Base-by-base conservation (phyloP, 148 eudicot genomes). In the Beta vulgaris region DNA sequence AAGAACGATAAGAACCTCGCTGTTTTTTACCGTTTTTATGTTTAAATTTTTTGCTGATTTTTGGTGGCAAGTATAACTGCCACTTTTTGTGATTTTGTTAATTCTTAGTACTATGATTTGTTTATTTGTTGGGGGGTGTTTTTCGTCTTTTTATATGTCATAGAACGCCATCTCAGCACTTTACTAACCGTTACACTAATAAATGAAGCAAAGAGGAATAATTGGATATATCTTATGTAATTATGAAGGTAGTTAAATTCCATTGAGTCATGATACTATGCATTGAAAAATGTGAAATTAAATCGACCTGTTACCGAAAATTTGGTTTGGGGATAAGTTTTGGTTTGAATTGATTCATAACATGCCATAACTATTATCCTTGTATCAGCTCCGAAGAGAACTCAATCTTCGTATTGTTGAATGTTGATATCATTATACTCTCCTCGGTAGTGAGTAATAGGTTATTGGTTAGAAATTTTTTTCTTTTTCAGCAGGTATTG, bases 1-100 rank as follows among this genome's bases (percentile, higher is more conserved):
- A 81, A 77, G 11, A 61, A 37, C 59, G 42, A 67, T n/a, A 53
- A 67, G 54, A 67, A 77, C 46, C 25, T 68, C 71, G 78, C 75
- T 81, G 84, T 81, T 64, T 81, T 64, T 68, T 78, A 72, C 44
- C 28, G 65, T 53, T 72, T 53, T 51, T 49, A 23, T 39, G 62
- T 19, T 9, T 75, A 4, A 21, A 4, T 1, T 9, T 1, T 46
- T 40, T 46, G 46, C 32, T 77, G 31, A 28, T 59, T 69, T 77
- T 58, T 61, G 69, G 61, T 77, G 80, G 69, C 75, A 70, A 77
- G 42, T 55, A 59, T 65, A 49, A 65, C 51, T 65, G 53, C 77
- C 68, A 23, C 37, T 73, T 73, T 19, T 40, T n/a, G 67, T 29
- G 39, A 16, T 70, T 70, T 49, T 68, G n/a, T n/a, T n/a, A n/a